Evolutionary conservation across 441 rosid species (phyloP), one percentile per base, ranked within the genome.

Genomic region (Arabidopsis lyrata): DNA sequence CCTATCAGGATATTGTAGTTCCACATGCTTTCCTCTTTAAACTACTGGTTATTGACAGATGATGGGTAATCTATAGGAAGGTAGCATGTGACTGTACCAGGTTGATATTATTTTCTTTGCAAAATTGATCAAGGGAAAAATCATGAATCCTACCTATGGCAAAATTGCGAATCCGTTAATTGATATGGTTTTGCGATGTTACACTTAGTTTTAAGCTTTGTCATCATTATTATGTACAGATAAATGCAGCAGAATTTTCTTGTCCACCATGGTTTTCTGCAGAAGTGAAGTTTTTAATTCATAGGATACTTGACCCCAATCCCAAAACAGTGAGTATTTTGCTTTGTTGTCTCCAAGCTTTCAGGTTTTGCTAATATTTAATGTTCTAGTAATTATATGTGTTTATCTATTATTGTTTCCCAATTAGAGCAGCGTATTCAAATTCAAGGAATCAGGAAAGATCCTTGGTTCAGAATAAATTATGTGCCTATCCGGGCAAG

Each of bases 191-290:
- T 52, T 53, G 10, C 5, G 5, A 14, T 8, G 32, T 3, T 22
- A 8, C 2, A 29, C 16, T 31, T 49, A 12, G 24, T 10, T 49
- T 66, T 74, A 6, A 75, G 38, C 53, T 55, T 44, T 32, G 53
- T 35, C 59, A 66, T 54, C 73, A 15, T 62, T 76, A 47, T 62
- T 74, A n/a, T n/a, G n/a, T 79, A 69, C 83, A 90, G 99, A 88
- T 95, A 81, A 86, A 76, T 71, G 92, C 87, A 31, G 96, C 93
- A 36, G 87, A 92, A 16, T 95, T 86, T 81, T 49, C 86, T 71
- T 90, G 83, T 78, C 99, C 99, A 12, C 74, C 63, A 72, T 92
- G 98, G 98, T 88, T 95, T 82, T 91, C 97, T 72, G 70, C 85
- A 16, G 95, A 82, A 48, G 87, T 82, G 56, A 90, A 80, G 78